A percentile compares a stretch with the other conserved stretches of the same genome.
These are phyloP conservation scores for Xerophyta viscosa DNA, from an alignment of 106 monocot genomes.

Conservation along the genomic window DNA sequence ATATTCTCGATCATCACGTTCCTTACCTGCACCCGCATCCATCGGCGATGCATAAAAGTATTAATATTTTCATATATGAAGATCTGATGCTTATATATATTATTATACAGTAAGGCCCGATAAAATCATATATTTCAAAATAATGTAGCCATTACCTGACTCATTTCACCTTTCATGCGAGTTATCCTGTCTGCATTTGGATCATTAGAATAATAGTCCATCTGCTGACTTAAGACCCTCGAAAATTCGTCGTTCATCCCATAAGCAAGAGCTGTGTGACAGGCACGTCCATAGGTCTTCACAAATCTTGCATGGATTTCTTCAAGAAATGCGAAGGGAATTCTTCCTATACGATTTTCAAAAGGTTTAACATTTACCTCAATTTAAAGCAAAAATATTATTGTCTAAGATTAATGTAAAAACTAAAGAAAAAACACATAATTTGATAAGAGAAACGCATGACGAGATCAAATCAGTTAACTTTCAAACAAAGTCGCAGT, in stretches of 20 bases:
- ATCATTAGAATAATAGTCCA: conserved; percentile 93
- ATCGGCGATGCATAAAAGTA: no score
- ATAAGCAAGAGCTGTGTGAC: conserved; percentile 93
- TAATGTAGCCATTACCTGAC: conserved; percentile 43
- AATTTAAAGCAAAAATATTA: no score
- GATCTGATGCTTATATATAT: no score
- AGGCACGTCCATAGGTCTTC: conserved; percentile 87
- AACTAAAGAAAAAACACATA: no score
- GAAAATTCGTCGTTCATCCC: conserved; percentile 99
- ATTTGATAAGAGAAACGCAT: no score
- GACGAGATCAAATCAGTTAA: no score
- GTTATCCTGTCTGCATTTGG: conserved; percentile 98
- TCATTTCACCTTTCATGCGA: conserved; percentile 95
- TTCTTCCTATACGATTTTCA: conserved; percentile 45
- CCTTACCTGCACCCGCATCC: conserved; percentile 78
- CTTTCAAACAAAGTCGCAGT: no score
- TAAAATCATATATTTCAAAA: no score
- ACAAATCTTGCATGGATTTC: conserved; percentile 93
- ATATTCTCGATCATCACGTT: conserved; percentile 99
- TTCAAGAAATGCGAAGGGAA: conserved; percentile 96
- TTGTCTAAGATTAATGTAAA: no score
- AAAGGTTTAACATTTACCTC: neutral
- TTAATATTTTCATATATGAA: no score
- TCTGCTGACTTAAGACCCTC: conserved; percentile 88
- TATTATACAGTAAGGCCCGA: no score